Conservation (phyloP, 345 rosid species). For the Atalantia buxifolia region DNA sequence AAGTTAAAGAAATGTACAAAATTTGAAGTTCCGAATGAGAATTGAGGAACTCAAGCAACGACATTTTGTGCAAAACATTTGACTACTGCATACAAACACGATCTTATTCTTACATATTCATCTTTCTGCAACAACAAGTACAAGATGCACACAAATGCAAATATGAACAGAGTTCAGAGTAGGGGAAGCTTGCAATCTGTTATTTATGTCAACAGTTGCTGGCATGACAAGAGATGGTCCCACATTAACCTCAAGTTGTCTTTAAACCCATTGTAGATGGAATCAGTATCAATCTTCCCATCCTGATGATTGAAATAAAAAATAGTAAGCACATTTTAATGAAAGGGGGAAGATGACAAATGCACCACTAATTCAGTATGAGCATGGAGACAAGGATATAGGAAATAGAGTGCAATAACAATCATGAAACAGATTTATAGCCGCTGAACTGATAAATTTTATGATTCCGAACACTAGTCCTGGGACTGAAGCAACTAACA, state of each 20-base stretch:
- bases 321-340: not conserved
- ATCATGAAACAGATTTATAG: not conserved
- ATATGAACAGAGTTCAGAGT: not conserved
- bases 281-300: constrained; percentile 15
- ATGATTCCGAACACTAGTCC: too few relatives aligned
- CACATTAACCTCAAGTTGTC: constrained; percentile 34
- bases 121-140: not conserved
- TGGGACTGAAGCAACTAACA: too few relatives aligned
- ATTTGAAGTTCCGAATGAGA: too few relatives aligned
- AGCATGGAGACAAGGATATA: not conserved
- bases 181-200: not conserved
- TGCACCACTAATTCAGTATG: not conserved
- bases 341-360: not conserved
- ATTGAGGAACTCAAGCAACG: too few relatives aligned
- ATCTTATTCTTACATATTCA: not conserved
- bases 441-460: not conserved
- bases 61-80: too few relatives aligned
- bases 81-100: too few relatives aligned
- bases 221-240: constrained; percentile 26
- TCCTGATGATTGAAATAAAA: constrained; percentile 19
- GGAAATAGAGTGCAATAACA: not conserved
- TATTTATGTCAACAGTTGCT: not conserved
- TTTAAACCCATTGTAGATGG: constrained; percentile 17
- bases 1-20: too few relatives aligned
- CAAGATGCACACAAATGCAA: not conserved